Conservation (phyloP, 345 rosid species). For the Aegle marmelos region DNA sequence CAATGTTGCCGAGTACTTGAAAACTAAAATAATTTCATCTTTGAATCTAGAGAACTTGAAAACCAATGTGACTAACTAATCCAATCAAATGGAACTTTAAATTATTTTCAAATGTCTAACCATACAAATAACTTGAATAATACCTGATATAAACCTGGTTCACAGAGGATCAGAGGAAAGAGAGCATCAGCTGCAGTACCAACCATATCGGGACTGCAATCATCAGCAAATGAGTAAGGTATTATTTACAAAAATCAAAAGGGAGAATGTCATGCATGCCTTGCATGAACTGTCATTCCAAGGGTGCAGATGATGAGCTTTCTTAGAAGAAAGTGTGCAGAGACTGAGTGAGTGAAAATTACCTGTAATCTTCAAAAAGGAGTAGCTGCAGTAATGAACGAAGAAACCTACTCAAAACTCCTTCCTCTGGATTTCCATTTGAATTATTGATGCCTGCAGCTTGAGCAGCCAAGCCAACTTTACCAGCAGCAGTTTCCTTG, state of each 20-base stretch:
- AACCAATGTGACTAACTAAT: background rate
- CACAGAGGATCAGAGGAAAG: constrained; percentile 91
- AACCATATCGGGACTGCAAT: constrained; percentile 79
- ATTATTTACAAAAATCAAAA: background rate
- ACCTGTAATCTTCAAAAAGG: constrained; percentile 97
- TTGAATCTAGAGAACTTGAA: background rate
- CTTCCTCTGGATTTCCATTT: constrained; percentile 59
- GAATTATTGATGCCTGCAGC: constrained; percentile 50
- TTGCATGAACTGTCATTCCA: background rate
- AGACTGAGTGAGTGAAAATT: background rate
- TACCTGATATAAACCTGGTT: constrained; percentile 89
- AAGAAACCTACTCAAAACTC: constrained; percentile 74
- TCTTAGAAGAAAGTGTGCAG: background rate
- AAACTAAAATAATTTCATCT: background rate
- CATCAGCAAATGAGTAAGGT: constrained; percentile 6
- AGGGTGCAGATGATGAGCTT: background rate
- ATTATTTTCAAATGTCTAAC: background rate
- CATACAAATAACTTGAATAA: background rate
- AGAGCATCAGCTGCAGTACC: constrained; percentile 95
- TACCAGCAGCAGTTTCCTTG: constrained; percentile 65
- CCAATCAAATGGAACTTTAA: background rate
- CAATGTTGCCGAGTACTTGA: background rate
- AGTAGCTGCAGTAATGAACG: constrained; percentile 70
- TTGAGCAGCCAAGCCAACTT: constrained; percentile 65
- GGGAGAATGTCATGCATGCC: background rate